Base-by-base conservation (phyloP, 108 stramenopile genomes). In the Stephanodiscus triporus region DNA sequence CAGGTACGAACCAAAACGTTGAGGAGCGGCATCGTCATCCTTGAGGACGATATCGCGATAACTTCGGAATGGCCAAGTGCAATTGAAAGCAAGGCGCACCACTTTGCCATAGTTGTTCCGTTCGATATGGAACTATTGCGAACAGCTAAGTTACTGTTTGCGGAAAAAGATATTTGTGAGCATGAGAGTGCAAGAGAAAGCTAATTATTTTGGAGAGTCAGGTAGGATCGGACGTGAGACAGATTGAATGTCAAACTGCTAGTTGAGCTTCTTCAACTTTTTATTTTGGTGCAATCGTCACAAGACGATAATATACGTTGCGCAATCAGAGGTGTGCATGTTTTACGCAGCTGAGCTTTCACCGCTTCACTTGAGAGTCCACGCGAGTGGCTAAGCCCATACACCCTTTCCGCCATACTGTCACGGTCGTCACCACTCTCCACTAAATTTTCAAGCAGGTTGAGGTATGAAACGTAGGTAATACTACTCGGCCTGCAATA, bases 371-470 rank as follows among this genome's bases (percentile, higher is more conserved):
- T 70, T 19, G 37, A 53, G 45, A 77, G 68, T 9, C 67, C 67
- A 36, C 51, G 16, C 50, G 48, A 59, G 9, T 24, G 38, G 64
- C 76, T 54, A n/a, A 77, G 43, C 56, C 32, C 17, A 47, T 59
- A 79, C 27, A 74, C 62, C 60, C 67, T 79, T 56, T 69, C 64
- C 9, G 78, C 78, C 73, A 79, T 74, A 24, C 50, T 73, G 29
- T 79, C 78, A 8, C 78, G 78, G 16, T 66, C 30, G n/a, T 79
- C 78, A 5, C 72, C 57, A 14, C 43, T 57, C 42, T 68, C 66
- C 23, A 79, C 57, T 49, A 79, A 54, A 60, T 74, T 79, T 55
- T 68, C 57, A 49, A 79, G 51, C 2, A 75, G 66, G 17, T 74
- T 55, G 56, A 79, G 50, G 37, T 75, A 75, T 48, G 65, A 63